phyloP scores from a whole-genome alignment of 1,284 basidiomycete species.

The Entoloma clypeatum region DNA sequence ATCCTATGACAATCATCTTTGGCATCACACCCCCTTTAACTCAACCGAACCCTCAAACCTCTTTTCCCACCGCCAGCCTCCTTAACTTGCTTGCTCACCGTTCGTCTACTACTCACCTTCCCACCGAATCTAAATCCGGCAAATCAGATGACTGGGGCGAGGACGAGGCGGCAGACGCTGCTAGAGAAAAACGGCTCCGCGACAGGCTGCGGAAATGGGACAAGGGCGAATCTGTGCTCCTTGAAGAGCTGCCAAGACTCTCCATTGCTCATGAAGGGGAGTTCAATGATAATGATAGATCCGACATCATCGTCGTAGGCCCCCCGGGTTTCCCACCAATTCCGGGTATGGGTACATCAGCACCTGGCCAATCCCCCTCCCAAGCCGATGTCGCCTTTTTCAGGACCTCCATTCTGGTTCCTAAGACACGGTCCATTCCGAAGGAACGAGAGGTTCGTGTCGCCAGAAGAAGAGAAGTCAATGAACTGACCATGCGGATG shows the following conservation, averaged over 20 bases:
- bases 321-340: slow-evolving; percentile 25
- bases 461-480: slow-evolving; percentile 65
- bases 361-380: slow-evolving; percentile 20
- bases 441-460: slow-evolving; percentile 60
- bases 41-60: slow-evolving; percentile 35
- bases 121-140: slow-evolving; percentile 22
- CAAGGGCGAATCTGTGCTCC: slow-evolving; percentile 47
- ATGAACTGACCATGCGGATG: slow-evolving; percentile 76
- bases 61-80: slow-evolving; percentile 35
- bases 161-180: slow-evolving; percentile 57
- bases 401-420: slow-evolving; percentile 71
- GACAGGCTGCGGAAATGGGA: slow-evolving; percentile 72
- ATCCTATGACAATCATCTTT: slow-evolving; percentile 78
- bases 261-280: slow-evolving; percentile 36
- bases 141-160: slow-evolving; percentile 60
- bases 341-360: slow-evolving; percentile 21
- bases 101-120: slow-evolving; percentile 22
- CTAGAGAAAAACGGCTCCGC: slow-evolving; percentile 64
- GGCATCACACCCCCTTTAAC: slow-evolving; percentile 75
- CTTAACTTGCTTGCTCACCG: slow-evolving; percentile 41
- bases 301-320: slow-evolving; percentile 55
- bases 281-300: slow-evolving; percentile 31
- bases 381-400: slow-evolving; percentile 51
- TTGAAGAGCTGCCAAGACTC: slow-evolving; percentile 59
- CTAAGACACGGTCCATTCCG: slow-evolving; percentile 50